phyloP scores from a whole-genome alignment of 495 filamentous ascomycete genomes.

The Astrothelium macrocarpum region DNA sequence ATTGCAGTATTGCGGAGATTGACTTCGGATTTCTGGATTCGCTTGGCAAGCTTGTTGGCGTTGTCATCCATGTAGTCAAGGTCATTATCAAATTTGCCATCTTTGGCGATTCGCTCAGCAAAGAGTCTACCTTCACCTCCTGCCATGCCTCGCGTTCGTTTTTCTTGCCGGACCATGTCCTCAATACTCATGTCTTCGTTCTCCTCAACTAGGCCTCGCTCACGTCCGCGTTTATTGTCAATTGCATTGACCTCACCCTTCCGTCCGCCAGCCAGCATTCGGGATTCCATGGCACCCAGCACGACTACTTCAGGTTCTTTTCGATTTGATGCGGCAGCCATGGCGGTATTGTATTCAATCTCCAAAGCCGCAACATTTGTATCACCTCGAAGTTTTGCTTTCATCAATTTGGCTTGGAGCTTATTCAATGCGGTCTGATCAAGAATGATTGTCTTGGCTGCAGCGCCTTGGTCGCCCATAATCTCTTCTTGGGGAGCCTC shows the following conservation, averaged over 20 bases:
- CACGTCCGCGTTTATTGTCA: constrained; percentile 65
- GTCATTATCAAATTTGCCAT: constrained; percentile 84
- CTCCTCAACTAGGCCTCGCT: constrained; percentile 69
- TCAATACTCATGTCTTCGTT: constrained; percentile 95
- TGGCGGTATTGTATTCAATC: constrained; percentile 68
- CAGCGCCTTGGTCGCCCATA: constrained; percentile 35
- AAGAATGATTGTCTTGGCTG: constrained; percentile 40
- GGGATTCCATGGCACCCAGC: constrained; percentile 77
- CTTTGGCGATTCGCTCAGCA: constrained; percentile 86
- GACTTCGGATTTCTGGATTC: constrained; percentile 77
- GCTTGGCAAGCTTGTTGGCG: constrained; percentile 78
- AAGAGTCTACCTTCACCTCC: constrained; percentile 75
- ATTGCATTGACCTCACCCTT: constrained; percentile 64
- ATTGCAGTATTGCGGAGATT: constrained; percentile 85
- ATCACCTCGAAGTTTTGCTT: constrained; percentile 71
- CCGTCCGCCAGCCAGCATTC: constrained; percentile 68
- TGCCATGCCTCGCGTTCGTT: constrained; percentile 64
- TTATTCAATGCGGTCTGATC: constrained; percentile 77
- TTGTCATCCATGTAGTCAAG: constrained; percentile 98
- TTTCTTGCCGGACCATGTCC: constrained; percentile 91
- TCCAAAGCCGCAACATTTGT: constrained; percentile 72
- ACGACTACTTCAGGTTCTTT: constrained; percentile 61
- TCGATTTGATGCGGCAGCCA: constrained; percentile 47
- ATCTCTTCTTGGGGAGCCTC: constrained; percentile 37
- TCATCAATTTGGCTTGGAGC: constrained; percentile 86